Evolutionary conservation across 768 basidiomycete species (phyloP), one percentile per base, ranked within the genome.

Genomic region (Vishniacozyma victoriae): DNA sequence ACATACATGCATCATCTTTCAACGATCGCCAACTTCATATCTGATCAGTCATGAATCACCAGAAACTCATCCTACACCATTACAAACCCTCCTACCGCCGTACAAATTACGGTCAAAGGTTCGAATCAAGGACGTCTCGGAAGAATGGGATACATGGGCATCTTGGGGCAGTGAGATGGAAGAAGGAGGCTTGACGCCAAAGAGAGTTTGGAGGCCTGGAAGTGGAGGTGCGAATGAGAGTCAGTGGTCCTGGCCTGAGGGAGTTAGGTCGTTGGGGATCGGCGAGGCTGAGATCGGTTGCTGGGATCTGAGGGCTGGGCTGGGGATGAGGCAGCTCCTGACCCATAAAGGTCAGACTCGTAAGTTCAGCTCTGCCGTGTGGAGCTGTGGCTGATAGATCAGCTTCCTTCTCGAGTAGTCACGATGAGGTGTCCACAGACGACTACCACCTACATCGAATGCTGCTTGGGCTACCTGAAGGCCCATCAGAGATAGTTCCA

Each of bases 61-160:
- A 5, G 29, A 43, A 2, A 44, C 42, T 39, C 60, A 62, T 48
- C 59, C 60, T 9, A 35, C 46, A 3, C 55, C 57, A 3, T 42
- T 68, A 5, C 29, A 44, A 11, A 44, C 26, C 3, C 31, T 95
- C 23, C 70, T 83, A 13, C 64, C 81, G n/a, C 74, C 85, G 49
- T 76, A 97, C 54, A 90, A 87, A 63, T 79, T 99, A 1, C 84
- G 93, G 4, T 84, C 90, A 13, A 92, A 88, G 65, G 88, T 96
- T 29, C 84, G 83, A 64, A 75, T 96, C 19, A 77, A 79, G 44
- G 84, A 88, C 62, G 84, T 84, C 3, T 82, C 86, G 3, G 78
- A 80, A 1, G 80, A 88, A 54, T 89, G 81, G 73, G 82, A 85
- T 55, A 78, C 87, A 12, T 93, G 86, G 83, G 79, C 83, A 0